Base-by-base conservation (phyloP, 192 early-diverging fungal genomes). In the Haplosporangium gracile region DNA sequence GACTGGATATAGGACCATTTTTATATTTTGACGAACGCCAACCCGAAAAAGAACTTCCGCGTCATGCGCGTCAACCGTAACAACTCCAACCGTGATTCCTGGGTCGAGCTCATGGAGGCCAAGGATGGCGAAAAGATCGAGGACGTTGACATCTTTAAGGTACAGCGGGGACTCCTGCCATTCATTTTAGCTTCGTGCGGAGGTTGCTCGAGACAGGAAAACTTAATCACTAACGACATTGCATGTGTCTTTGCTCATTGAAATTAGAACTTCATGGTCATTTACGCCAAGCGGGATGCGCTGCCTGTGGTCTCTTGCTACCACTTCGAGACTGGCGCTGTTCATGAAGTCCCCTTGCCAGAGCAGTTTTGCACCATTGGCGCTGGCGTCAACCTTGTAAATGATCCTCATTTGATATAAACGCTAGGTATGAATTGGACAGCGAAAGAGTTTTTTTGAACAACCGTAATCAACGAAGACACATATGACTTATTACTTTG, bases 71-170 rank as follows among this genome's bases (percentile, higher is more conserved):
- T 92, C 18, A 83, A 86, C 9, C 90, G 90, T 1, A 77, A 70
- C 6, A 68, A 77, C 22, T 88, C 89, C 2, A 38, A 75, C 10
- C 89, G 89, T 2, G 78, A 82, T 6, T 53, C 89, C 29, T 96
- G 95, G 95, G 84, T 81, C 9, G 92, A 94, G 47, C 69, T 95
- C 47, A 88, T 95, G 79, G 81, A 82, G 1, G 87, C 94, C 40
- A 89, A 90, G 57, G 82, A 89, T 2, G 91, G 89, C 20, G 94
- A 95, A 75, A 91, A 89, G 34, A 95, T 96, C 49, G 94, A 96
- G 72, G 95, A 95, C 73, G 93, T 96, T 2, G 95, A 96, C 76
- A 89, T 96, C 40, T 95, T 96, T 71, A 88, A 90, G 70, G 90
- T 92, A 88, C 20, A 13, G 1, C 49, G 18, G 20, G 49, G 4